These are phyloP conservation scores for Solanum pimpinellifolium DNA, from an alignment of 257 asterid species.

Conservation along the genomic window DNA sequence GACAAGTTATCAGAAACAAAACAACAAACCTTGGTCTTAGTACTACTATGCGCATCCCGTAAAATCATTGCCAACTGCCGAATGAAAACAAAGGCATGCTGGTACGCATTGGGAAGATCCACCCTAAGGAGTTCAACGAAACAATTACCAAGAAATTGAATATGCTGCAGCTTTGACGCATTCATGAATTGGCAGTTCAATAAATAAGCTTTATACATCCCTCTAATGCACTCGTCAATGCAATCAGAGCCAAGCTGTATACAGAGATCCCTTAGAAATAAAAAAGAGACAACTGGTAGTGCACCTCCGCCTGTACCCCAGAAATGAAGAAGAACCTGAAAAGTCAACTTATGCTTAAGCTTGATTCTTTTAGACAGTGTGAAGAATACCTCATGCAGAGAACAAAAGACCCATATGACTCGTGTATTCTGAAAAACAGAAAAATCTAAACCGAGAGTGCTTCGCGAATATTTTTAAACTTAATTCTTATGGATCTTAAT, in stretches of 20 bases:
- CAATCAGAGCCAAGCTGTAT: conserved; percentile 69
- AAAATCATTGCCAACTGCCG: conserved; percentile 81
- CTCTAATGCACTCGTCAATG: conserved; percentile 77
- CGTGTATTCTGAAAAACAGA: neutral
- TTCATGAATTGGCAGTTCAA: conserved; percentile 73
- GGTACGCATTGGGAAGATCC: conserved; percentile 78
- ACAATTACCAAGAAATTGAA: conserved; percentile 87
- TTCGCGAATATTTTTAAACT: neutral
- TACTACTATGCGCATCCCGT: conserved; percentile 48
- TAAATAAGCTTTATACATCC: conserved; percentile 87
- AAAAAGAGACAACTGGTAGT: conserved; percentile 78
- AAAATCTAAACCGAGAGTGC: neutral
- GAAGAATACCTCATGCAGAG: neutral
- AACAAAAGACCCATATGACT: neutral
- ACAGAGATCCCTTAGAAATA: conserved; percentile 78
- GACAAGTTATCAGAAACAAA: neutral
- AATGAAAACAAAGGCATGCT: conserved; percentile 78
- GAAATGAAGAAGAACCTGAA: conserved; percentile 88
- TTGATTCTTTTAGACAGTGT: neutral
- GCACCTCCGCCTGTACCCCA: conserved; percentile 97
- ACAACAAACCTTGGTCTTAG: conserved; percentile 35
- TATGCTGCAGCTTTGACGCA: conserved; percentile 72
- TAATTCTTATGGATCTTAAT: neutral
- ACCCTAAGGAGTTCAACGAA: conserved; percentile 57
- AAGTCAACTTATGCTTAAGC: neutral